A percentile compares a stretch with the other conserved stretches of the same genome.
Conservation (phyloP, 1,139 yeast species). For the Taiozyma sp. region DNA sequence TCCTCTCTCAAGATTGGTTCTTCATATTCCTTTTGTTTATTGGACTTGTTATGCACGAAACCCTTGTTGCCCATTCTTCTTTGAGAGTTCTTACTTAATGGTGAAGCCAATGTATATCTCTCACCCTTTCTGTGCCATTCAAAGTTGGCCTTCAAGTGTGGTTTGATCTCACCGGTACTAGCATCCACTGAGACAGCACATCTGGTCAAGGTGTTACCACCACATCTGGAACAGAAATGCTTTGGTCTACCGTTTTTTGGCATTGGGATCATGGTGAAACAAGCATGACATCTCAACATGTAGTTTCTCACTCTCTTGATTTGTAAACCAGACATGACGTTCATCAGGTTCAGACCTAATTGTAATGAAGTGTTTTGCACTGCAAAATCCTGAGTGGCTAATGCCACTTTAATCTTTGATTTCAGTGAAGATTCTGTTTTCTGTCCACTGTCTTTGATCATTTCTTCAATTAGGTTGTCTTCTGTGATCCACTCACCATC, state of each 20-base stretch:
- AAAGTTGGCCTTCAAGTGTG: constrained; percentile 88
- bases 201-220: constrained; percentile 84
- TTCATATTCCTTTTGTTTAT: constrained; percentile 49
- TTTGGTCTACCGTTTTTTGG: constrained; percentile 72
- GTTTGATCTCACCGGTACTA: constrained; percentile 74
- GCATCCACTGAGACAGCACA: constrained; percentile 87
- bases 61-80: constrained; percentile 70
- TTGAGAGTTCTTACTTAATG: constrained; percentile 59
- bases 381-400: constrained; percentile 96
- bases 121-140: constrained; percentile 94
- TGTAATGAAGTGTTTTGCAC: constrained; percentile 94
- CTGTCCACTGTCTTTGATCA: constrained; percentile 60
- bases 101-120: constrained; percentile 70
- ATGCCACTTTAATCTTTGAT: constrained; percentile 59
- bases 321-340: constrained; percentile 78
- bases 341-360: constrained; percentile 82
- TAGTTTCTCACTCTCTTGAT: constrained; percentile 84
- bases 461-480: constrained; percentile 68
- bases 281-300: constrained; percentile 96
- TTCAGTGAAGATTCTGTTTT: constrained; percentile 31
- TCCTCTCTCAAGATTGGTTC: constrained; percentile 78
- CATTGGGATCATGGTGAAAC: constrained; percentile 77
- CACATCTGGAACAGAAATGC: constrained; percentile 89
- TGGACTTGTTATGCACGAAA: constrained; percentile 59
- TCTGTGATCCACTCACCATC: constrained; percentile 97